A percentile compares a stretch with the other conserved stretches of the same genome.
These are phyloP conservation scores for Linderina pennispora DNA, from an alignment of 192 early-diverging fungal genomes.

Conservation along the genomic window DNA sequence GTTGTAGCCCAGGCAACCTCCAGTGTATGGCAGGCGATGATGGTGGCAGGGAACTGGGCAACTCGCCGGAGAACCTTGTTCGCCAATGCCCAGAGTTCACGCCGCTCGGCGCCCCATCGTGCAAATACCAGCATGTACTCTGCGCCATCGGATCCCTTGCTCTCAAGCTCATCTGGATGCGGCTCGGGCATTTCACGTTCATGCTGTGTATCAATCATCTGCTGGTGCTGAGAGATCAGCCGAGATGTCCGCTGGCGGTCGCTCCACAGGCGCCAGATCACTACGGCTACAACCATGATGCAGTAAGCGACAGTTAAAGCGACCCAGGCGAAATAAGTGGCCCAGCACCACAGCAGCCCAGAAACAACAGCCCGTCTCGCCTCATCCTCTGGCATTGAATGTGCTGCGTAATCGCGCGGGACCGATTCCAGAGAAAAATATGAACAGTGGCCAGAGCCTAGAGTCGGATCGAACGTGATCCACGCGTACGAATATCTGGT, in stretches of 20 bases:
- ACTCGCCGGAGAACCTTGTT: conserved; percentile 25
- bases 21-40: conserved; percentile 16
- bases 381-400: background rate
- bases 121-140: conserved; percentile 9
- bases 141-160: background rate
- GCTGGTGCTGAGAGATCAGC: conserved; percentile 7
- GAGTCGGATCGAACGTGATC: conserved; percentile 27
- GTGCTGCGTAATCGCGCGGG: conserved; percentile 1
- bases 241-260: conserved; percentile 7
- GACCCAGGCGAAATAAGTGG: conserved; percentile 31
- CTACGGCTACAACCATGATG: conserved; percentile 7
- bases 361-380: conserved; percentile 12
- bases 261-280: conserved; percentile 11
- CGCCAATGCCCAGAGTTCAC: conserved; percentile 14
- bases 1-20: conserved; percentile 26
- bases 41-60: conserved; percentile 25
- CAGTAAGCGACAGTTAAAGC: conserved; percentile 18
- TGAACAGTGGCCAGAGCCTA: conserved; percentile 31
- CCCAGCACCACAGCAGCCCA: conserved; percentile 24
- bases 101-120: conserved; percentile 1
- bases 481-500: conserved; percentile 20
- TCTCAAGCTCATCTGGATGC: too few relatives aligned
- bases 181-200: conserved; percentile 3
- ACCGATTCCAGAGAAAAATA: conserved; percentile 28
- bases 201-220: background rate